A percentile compares a stretch with the other conserved stretches of the same genome.
phyloP scores from a whole-genome alignment of 2,329 filamentous ascomycete genomes.

The Cryphonectria parasitica region DNA sequence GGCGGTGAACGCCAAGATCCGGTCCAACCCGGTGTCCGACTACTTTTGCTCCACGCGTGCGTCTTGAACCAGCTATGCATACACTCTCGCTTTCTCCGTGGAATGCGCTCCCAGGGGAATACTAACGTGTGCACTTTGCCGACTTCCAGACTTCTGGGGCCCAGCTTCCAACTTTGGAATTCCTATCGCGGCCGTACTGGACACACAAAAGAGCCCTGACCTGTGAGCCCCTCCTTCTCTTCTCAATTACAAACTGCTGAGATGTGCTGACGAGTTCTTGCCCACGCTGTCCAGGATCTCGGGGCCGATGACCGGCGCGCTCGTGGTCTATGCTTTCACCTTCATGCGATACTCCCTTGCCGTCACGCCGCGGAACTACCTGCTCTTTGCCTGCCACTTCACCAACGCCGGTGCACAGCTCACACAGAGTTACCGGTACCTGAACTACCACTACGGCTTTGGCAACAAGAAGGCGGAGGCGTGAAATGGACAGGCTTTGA shows the following conservation, averaged over 20 bases:
- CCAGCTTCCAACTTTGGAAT: slow-evolving; percentile 89
- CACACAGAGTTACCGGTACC: slow-evolving; percentile 70
- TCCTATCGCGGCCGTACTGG: slow-evolving; percentile 78
- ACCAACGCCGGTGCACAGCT: slow-evolving; percentile 71
- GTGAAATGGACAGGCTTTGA: no score
- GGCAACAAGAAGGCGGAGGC: slow-evolving; percentile 49
- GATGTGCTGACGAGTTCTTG: background rate
- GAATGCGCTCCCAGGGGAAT: background rate
- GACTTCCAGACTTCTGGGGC: slow-evolving; percentile 81
- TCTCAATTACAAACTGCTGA: background rate
- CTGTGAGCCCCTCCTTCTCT: slow-evolving; percentile 58
- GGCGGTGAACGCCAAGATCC: slow-evolving; percentile 82
- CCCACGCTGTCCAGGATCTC: slow-evolving; percentile 55
- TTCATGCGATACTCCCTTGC: slow-evolving; percentile 76
- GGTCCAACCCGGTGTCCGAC: slow-evolving; percentile 75
- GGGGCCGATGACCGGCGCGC: slow-evolving; percentile 69
- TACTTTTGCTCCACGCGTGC: slow-evolving; percentile 88
- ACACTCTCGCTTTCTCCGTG: background rate
- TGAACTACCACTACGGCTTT: slow-evolving; percentile 67
- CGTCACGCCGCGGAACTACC: slow-evolving; percentile 68
- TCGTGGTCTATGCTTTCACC: slow-evolving; percentile 69
- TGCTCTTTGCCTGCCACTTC: slow-evolving; percentile 72
- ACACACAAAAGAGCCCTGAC: slow-evolving; percentile 83
- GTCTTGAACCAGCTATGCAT: slow-evolving; percentile 44
- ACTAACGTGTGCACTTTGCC: background rate